Evolutionary conservation across 2,329 filamentous ascomycete species (phyloP).

Genomic region (Akanthomyces muscarius): DNA sequence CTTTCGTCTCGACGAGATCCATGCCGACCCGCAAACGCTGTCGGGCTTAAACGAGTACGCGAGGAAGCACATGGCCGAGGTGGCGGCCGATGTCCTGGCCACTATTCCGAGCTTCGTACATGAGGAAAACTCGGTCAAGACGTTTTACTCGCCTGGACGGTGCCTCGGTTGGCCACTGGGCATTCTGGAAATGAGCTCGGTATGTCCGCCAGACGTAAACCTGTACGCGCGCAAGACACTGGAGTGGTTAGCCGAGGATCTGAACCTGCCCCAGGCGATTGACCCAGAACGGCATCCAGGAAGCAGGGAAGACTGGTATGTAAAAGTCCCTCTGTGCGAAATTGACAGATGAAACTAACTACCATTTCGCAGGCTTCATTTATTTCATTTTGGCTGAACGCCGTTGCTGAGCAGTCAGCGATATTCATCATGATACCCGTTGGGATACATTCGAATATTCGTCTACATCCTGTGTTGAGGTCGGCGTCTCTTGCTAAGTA

Average conservation of each 20-base stretch:
- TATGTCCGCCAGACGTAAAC: constrained; percentile 17
- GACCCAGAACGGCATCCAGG: constrained; percentile 13
- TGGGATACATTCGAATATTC: not conserved
- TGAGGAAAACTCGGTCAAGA: constrained; percentile 1
- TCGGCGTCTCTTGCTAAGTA: not conserved
- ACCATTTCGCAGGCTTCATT: constrained; percentile 8
- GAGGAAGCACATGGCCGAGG: constrained; percentile 18
- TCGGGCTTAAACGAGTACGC: constrained; percentile 14
- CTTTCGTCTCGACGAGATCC: constrained; percentile 8
- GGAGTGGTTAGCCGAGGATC: constrained; percentile 22
- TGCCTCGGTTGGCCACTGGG: constrained; percentile 25
- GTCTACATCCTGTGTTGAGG: not conserved
- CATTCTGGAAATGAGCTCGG: constrained; percentile 19
- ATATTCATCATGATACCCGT: not conserved
- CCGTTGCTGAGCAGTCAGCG: not conserved
- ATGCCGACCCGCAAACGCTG: constrained; percentile 2
- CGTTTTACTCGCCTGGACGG: constrained; percentile 23
- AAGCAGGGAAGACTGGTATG: constrained; percentile 18
- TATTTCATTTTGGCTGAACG: constrained; percentile 16
- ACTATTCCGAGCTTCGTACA: constrained; percentile 22
- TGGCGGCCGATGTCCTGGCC: constrained; percentile 23
- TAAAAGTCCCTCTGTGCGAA: not conserved
- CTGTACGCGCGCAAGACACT: constrained; percentile 20
- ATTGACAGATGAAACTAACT: not conserved
- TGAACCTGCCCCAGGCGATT: constrained; percentile 23